Base-by-base conservation (phyloP, 2,329 filamentous ascomycete genomes). In the Aspergillus brasiliensis region DNA sequence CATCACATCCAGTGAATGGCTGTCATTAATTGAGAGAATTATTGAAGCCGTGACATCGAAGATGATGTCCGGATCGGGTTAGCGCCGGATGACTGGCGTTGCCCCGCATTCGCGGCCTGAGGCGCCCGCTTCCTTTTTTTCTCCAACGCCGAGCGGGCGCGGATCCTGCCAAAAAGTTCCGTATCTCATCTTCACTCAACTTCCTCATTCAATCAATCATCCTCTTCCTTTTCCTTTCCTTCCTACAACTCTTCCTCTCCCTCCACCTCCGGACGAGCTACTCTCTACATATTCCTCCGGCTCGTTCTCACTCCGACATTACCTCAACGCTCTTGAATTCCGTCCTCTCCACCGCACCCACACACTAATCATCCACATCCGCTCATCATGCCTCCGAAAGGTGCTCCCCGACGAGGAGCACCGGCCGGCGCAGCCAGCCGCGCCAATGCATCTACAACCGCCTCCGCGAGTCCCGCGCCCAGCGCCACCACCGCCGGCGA, bases 301-400 rank as follows among this genome's bases (percentile, higher is more conserved):
- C 11, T 15, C 13, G 23, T 27, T 5, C 23, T 5, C 3, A 48
- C 21, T 17, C 10, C 23, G 8, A 25, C 10, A 34, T 11, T 27
- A 28, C 21, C 19, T 15, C 25, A 17, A 27, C 44, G 19, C 11
- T n/a, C n/a, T 10, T 15, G 3, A 48, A 28, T 28, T 5, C 13
- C 21, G 42, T 13, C 28, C 21, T 17, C 13, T 11, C n/a, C 34
- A 10, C 51, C 7, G 4, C 40, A 27, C 34, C 17, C 51, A 38
- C 34, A 28, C 19, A 27, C 49, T 53, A 49, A 58, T n/a, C 48
- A 47, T 21, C 15, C 49, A 49, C 21, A 58, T 49, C 8, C 2
- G 10, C 31, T 6, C 25, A 56, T 55, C 62, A 76, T 76, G 74
- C 74, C 74, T 48, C 73, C 74, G 40, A 76, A 75, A 69, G 66